phyloP scores from a whole-genome alignment of 768 basidiomycete species.

The Agrocybe praecox region DNA sequence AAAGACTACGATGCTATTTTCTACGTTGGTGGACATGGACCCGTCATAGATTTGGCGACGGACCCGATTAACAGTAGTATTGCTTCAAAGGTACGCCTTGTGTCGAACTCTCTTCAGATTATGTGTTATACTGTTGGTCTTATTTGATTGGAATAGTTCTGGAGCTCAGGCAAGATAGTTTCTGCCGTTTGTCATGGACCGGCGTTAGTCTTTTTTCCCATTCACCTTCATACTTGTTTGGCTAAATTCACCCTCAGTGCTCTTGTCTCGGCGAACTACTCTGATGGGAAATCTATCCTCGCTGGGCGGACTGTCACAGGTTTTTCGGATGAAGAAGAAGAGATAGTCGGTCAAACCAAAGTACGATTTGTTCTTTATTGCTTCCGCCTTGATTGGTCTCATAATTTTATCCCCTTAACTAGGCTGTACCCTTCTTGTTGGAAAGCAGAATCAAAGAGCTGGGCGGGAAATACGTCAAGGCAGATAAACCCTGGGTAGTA shows the following conservation, averaged over 20 bases:
- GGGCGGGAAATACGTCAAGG: conserved; percentile 70
- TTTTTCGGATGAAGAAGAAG: conserved; percentile 76
- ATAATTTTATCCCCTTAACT: background rate
- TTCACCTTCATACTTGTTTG: too few species aligned
- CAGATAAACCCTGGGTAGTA: conserved; percentile 56
- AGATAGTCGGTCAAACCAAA: conserved; percentile 42
- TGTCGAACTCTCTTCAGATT: background rate
- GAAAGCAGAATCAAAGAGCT: conserved; percentile 65
- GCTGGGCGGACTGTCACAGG: conserved; percentile 58
- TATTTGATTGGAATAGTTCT: conserved; percentile 48
- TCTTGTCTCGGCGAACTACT: conserved; percentile 56
- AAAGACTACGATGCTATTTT: conserved; percentile 74
- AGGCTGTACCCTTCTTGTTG: conserved; percentile 72
- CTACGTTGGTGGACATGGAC: conserved; percentile 81
- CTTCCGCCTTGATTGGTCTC: too few species aligned
- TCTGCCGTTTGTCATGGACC: conserved; percentile 83
- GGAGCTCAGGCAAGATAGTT: conserved; percentile 63
- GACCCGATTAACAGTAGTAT: conserved; percentile 60
- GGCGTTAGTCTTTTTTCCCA: conserved; percentile 44
- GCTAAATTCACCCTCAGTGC: conserved; percentile 37
- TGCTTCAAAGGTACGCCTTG: conserved; percentile 48
- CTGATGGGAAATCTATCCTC: conserved; percentile 66
- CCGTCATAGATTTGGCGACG: conserved; percentile 67
- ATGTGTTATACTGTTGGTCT: background rate
- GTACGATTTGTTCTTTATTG: conserved; percentile 26